Evolutionary conservation across 1,284 basidiomycete genomes (phyloP), one percentile per base, ranked within the genome.

Genomic region (Puccinia polysora): DNA sequence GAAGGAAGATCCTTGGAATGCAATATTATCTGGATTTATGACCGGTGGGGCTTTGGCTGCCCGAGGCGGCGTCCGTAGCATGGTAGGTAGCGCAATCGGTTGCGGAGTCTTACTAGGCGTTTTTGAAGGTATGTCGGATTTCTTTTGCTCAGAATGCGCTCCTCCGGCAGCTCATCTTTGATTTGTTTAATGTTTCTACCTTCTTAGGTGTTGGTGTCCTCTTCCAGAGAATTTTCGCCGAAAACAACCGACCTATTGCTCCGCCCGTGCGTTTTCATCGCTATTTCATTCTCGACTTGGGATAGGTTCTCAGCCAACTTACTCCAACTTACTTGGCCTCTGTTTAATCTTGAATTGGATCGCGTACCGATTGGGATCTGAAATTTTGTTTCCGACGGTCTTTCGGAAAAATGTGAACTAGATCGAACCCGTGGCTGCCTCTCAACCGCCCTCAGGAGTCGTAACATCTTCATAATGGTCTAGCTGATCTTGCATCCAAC

Each of bases 1-100:
- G 83, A 98, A 98, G 81, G 96, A 99, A 82, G 96, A 99, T 81
- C 90, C 94, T 64, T 98, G 94, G 93, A 99, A 99, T 80, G 93
- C 93, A 50, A 97, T 99, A 79, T 89, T 96, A 71, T 92, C 95
- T 56, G 95, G 96, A 52, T 98, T 98, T 83, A 86, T 96, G 86
- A 97, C 95, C 32, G 96, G 96, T 81, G 95, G 95, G 72, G 95
- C 90, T 80, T 82, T 99, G 65, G 96, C 96, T 65, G 86, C 91
- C 74, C 86, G 95, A 96, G 93, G 90, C 82, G 95, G 95, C 23
- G 95, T 94, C 25, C 88, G 86, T 82, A 88, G 90, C 40, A 92
- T 92, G 18, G 83, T 97, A 56, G 88, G 89, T 15, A 91, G 89
- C 25, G 95, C 95, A 8, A 86, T 99, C 71, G 92, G 92, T 60